Evolutionary conservation across 208 protist genomes (phyloP).

Genomic region (Herpetomonas samuelpessoai): DNA sequence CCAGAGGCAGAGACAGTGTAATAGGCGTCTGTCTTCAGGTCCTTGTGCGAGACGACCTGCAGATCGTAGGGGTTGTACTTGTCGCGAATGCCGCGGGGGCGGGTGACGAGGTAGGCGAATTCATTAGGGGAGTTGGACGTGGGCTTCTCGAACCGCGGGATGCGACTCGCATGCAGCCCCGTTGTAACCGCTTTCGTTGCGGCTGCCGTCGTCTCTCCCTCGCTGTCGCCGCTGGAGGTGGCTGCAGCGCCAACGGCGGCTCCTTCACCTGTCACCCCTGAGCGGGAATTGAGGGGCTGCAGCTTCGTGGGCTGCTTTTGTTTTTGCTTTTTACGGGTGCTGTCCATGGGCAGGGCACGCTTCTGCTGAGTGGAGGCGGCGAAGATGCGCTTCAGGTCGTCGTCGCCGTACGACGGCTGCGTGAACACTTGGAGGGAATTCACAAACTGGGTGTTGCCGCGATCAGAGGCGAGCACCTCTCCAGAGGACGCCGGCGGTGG

Average conservation of each 20-base stretch:
- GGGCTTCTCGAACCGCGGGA: slow-evolving; percentile 74
- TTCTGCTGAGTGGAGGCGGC: slow-evolving; percentile 29
- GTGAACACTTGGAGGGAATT: slow-evolving; percentile 76
- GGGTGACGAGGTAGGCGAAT: slow-evolving; percentile 90
- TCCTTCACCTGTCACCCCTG: not conserved
- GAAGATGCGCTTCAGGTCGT: slow-evolving; percentile 53
- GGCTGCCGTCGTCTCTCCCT: not conserved
- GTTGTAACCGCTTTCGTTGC: not conserved
- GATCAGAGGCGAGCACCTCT: slow-evolving; percentile 1
- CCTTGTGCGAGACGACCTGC: slow-evolving; percentile 87
- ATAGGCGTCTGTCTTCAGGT: slow-evolving; percentile 83
- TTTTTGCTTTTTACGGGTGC: slow-evolving; percentile 17
- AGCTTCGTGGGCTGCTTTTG: slow-evolving; percentile 24
- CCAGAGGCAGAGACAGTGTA: slow-evolving; percentile 93
- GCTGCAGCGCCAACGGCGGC: slow-evolving; percentile 1
- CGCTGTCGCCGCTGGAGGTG: slow-evolving; percentile 9
- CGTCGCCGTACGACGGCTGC: slow-evolving; percentile 49
- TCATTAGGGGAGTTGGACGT: slow-evolving; percentile 85
- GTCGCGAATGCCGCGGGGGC: slow-evolving; percentile 76
- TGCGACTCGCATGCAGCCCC: slow-evolving; percentile 9
- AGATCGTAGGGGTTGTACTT: slow-evolving; percentile 95
- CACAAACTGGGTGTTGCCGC: slow-evolving; percentile 39
- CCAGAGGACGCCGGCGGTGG: slow-evolving; percentile 1
- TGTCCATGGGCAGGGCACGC: slow-evolving; percentile 11
- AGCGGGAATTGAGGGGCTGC: slow-evolving; percentile 15